Percentiles rank a stretch among this genome's conserved stretches.
These are phyloP conservation scores for Trichoderma semiorbis DNA, from an alignment of 2,329 filamentous ascomycete genomes.

Conservation along the genomic window DNA sequence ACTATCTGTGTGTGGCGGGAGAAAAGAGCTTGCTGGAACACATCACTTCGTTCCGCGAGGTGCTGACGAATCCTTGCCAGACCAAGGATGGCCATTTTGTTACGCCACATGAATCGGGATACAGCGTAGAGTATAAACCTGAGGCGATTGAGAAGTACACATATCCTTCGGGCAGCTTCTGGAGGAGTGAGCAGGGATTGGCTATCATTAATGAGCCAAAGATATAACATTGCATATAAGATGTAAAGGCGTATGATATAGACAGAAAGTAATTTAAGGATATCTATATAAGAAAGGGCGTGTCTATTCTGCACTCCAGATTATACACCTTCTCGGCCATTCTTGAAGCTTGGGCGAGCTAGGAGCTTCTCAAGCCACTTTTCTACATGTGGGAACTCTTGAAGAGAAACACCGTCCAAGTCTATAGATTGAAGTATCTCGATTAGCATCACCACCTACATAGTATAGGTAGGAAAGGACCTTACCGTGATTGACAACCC, in stretches of 20 bases:
- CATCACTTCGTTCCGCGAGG: slow-evolving; percentile 18
- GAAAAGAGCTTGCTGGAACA: slow-evolving; percentile 20
- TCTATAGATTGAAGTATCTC: neutral
- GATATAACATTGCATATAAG: neutral
- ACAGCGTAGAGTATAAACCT: slow-evolving; percentile 18
- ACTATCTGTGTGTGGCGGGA: slow-evolving; percentile 19
- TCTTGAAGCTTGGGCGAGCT: neutral
- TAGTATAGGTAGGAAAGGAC: neutral
- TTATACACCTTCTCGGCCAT: neutral
- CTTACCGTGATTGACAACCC: neutral
- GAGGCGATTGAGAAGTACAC: slow-evolving; percentile 17
- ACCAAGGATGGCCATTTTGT: slow-evolving; percentile 20
- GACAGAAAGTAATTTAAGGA: neutral
- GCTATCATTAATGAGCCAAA: slow-evolving; percentile 20
- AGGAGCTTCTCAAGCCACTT: neutral
- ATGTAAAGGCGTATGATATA: neutral
- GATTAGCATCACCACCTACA: neutral
- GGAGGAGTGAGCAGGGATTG: slow-evolving; percentile 18
- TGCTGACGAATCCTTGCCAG: slow-evolving; percentile 5
- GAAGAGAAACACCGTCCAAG: neutral
- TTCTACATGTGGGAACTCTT: neutral
- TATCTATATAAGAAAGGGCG: neutral
- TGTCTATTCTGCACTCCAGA: neutral
- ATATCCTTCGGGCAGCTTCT: slow-evolving; percentile 18
- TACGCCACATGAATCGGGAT: slow-evolving; percentile 17